These are phyloP conservation scores for Blepharisma japonicum DNA, from an alignment of 73 alveolate species.

Conservation along the genomic window DNA sequence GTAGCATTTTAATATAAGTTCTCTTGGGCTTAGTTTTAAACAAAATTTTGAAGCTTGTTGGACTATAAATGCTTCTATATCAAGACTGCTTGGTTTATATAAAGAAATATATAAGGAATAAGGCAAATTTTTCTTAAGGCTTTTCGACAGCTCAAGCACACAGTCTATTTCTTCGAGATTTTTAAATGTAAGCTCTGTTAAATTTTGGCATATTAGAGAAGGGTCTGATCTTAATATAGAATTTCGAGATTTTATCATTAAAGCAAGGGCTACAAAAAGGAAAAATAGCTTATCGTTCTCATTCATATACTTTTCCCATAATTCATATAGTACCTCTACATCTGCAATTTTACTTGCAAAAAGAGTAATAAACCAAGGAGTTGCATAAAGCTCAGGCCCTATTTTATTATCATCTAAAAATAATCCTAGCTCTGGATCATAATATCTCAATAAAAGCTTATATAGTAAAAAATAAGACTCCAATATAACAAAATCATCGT, in stretches of 20 bases:
- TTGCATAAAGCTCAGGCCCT: conserved; percentile 79
- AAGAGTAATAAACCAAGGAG: conserved; percentile 85
- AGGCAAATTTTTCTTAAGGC: neutral
- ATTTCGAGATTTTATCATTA: neutral
- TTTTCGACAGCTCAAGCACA: neutral
- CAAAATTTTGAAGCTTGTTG: neutral
- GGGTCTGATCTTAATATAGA: neutral
- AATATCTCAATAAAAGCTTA: conserved; percentile 50
- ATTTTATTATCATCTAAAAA: conserved; percentile 45
- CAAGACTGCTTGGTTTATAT: neutral
- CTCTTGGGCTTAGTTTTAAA: neutral
- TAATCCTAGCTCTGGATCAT: conserved; percentile 53
- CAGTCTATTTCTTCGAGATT: neutral
- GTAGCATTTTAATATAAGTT: neutral
- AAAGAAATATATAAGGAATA: neutral
- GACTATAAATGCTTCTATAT: neutral
- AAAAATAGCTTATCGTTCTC: conserved; percentile 44
- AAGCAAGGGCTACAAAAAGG: conserved; percentile 49
- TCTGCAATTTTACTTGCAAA: conserved; percentile 67
- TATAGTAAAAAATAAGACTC: conserved; percentile 44
- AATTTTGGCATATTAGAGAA: neutral
- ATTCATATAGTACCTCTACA: conserved; percentile 36
- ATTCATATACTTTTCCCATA: conserved; percentile 48
- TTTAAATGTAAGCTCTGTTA: neutral
- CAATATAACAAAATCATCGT: conserved; percentile 37